Percentiles rank a stretch among this genome's conserved stretches.
Conservation (phyloP, 768 basidiomycete genomes). For the Leccinum obscurum region DNA sequence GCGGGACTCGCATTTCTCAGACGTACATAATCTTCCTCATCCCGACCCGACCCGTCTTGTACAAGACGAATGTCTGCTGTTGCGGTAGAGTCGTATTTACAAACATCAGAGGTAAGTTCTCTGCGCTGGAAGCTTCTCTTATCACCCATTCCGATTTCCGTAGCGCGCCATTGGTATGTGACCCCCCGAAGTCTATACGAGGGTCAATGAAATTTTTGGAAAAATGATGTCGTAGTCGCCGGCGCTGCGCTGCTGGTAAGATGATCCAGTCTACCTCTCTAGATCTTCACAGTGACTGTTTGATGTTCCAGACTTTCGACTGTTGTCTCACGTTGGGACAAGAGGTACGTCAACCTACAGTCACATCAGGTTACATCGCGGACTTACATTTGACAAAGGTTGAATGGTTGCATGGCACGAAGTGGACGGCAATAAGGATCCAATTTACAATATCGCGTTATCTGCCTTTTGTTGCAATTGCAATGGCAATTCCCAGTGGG, state of each 20-base stretch:
- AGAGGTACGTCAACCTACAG: constrained; percentile 7
- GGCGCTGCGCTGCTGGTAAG: constrained; percentile 17
- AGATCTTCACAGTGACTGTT: neutral
- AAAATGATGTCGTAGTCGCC: constrained; percentile 7
- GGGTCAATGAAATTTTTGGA: neutral
- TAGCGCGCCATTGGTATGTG: constrained; percentile 16
- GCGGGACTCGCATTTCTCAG: neutral
- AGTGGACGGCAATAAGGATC: constrained; percentile 19
- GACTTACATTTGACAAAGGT: constrained; percentile 10
- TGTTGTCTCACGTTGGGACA: constrained; percentile 17
- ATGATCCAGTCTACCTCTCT: neutral
- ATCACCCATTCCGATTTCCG: neutral
- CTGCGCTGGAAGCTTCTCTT: neutral
- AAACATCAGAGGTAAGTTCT: constrained; percentile 12
- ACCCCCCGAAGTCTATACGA: neutral
- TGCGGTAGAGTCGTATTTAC: constrained; percentile 16
- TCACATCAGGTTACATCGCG: neutral
- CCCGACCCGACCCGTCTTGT: neutral
- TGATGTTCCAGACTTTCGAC: constrained; percentile 14
- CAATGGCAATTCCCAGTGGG: constrained; percentile 17
- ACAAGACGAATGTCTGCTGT: constrained; percentile 12
- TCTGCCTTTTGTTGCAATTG: constrained; percentile 19
- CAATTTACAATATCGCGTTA: constrained; percentile 23
- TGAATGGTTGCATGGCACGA: constrained; percentile 17
- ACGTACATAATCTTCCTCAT: neutral